Evolutionary conservation across 805 yeast genomes (phyloP).

Genomic region (Myxozyma mucilagina): DNA sequence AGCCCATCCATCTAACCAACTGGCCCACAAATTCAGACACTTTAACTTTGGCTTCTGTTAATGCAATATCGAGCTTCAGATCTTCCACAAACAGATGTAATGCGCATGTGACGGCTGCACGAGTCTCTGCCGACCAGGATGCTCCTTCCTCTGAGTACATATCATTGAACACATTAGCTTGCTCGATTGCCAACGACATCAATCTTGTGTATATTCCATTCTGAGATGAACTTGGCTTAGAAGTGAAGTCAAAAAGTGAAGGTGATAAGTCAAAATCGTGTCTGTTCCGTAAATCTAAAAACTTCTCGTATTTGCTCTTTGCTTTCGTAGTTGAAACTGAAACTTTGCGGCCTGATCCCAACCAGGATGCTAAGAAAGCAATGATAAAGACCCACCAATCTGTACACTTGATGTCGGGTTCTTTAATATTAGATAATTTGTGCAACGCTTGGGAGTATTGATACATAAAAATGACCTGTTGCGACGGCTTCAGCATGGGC

Average conservation of each 20-base stretch:
- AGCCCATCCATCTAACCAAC: constrained; percentile 65
- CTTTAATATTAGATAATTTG: background rate
- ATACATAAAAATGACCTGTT: constrained; percentile 10
- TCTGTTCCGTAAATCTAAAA: background rate
- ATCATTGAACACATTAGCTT: constrained; percentile 3
- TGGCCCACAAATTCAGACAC: constrained; percentile 62
- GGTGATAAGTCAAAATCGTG: background rate
- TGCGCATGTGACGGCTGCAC: constrained; percentile 51
- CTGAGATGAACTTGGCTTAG: background rate
- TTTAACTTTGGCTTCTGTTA: constrained; percentile 31
- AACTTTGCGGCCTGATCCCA: constrained; percentile 16
- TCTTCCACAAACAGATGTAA: constrained; percentile 82
- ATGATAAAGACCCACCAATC: constrained; percentile 30
- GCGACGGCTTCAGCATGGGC: constrained; percentile 8
- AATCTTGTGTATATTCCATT: constrained; percentile 2
- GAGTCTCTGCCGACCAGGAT: background rate
- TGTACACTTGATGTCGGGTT: background rate
- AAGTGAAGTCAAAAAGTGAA: background rate
- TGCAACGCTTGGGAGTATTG: constrained; percentile 16
- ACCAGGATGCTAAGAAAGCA: constrained; percentile 28
- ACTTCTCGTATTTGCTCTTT: background rate
- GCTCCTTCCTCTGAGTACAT: background rate
- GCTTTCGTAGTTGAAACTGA: background rate
- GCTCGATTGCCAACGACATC: background rate
- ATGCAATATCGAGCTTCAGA: constrained; percentile 51